Evolutionary conservation across 371 early-diverging fungal genomes (phyloP), one percentile per base, ranked within the genome.

Genomic region (Basidiobolus heterosporus): DNA sequence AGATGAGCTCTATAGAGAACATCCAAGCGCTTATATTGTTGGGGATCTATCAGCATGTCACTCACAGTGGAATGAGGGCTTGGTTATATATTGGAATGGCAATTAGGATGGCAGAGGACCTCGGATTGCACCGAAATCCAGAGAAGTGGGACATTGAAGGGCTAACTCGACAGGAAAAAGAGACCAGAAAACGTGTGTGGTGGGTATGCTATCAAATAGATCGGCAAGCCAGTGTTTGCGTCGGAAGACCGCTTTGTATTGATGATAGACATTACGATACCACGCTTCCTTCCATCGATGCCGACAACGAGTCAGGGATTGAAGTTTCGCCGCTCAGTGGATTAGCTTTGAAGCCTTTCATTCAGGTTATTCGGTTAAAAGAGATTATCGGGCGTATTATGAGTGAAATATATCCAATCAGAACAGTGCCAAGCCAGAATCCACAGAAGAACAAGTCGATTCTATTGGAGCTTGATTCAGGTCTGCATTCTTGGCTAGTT

Each of bases 91-190:
- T 18, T 14, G 80, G 80, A 11, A 66, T 59, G 47, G 78, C 80
- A 3, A 75, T 70, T 20, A 65, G 78, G 9, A 70, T 75, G 70
- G 78, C 78, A 3, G 75, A 77, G 51, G 80, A 80, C 48, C 39
- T 80, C 41, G 80, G 80, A 0, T 57, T 80, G 48, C 80, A 80
- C 52, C 69, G 78, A 21, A 71, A 77, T 30, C 22, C 20, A 3
- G 42, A 42, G 19, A 15, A 36, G 11, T 74, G 72, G 65, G 55
- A 60, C 38, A 51, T 47, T n/a, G 45, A 56, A 15, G 55, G 63
- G 5, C 48, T 72, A 21, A 59, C 68, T n/a, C 61, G 53, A 8
- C 56, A 59, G 5, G 75, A 80, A 48, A 61, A 64, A 2, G 76
- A 80, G 57, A 62, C 68, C 0, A 62, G 78, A 8, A 72, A 72